Base-by-base conservation (phyloP, 495 filamentous ascomycete species). In the Aspergillus saccharolyticus region DNA sequence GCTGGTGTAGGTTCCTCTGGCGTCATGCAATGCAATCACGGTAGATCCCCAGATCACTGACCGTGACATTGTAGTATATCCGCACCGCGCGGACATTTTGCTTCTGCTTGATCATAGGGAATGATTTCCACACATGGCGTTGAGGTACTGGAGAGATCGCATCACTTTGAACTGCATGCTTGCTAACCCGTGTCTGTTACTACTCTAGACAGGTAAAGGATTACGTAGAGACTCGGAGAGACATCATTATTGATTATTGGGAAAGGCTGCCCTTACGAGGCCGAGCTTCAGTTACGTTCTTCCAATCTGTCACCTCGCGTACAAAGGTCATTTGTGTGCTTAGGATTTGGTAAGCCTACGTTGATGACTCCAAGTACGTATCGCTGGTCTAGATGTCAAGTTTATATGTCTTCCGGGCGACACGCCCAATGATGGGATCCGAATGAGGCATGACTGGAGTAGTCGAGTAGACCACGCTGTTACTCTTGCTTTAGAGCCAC, bases 1-100 rank as follows among this genome's bases (percentile, higher is more conserved):
- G 73, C 75, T 9, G 75, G 75, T 68, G 85, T 88, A 73, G 86
- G 84, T 76, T 47, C 67, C 66, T 0, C 65, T 72, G n/a, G n/a
- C n/a, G n/a, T n/a, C n/a, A n/a, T n/a, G n/a, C n/a, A n/a, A n/a
- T n/a, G n/a, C n/a, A n/a, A n/a, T n/a, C n/a, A n/a, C n/a, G n/a
- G n/a, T n/a, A n/a, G n/a, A n/a, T n/a, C n/a, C n/a, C n/a, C n/a
- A n/a, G n/a, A n/a, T n/a, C 25, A 28, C 25, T 28, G 25, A 9
- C 9, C 25, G n/a, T 76, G 67, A 67, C 62, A 69, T 39, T 39
- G 46, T 65, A 70, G 54, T 60, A 56, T 24, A 61, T 61, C 49
- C 58, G 58, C 53, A 60, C 58, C 4, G 68, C 69, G 73, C 15
- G 70, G 73, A 15, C 70, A 75, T 52, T 71, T 66, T 59, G 74